Conservation (phyloP, 2,329 filamentous ascomycete species). For the Sporothrix phasma region DNA sequence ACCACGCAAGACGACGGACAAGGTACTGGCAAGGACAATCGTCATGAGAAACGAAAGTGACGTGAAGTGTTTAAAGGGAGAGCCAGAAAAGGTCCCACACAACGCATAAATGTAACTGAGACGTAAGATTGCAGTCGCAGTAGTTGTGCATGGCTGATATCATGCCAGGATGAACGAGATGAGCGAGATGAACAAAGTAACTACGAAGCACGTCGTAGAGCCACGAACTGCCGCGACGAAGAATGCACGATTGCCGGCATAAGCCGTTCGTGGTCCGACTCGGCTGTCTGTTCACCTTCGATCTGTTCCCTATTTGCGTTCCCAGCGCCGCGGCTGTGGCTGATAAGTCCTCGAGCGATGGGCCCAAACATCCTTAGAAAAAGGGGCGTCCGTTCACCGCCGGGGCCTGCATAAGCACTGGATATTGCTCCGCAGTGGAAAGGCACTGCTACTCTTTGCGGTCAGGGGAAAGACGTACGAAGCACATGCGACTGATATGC, state of each 20-base stretch:
- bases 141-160: not conserved
- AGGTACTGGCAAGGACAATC: not conserved
- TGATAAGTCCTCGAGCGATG: too few species aligned
- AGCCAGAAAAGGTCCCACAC: not conserved
- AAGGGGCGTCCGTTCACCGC: not conserved
- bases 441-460: not conserved
- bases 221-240: too few species aligned
- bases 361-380: not conserved
- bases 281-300: not conserved
- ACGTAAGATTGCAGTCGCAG: not conserved
- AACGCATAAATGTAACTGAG: not conserved
- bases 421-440: not conserved
- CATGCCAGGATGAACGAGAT: not conserved
- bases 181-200: too few species aligned
- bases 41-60: not conserved
- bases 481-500: not conserved
- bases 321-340: not conserved
- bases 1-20: not conserved
- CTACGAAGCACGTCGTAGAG: too few species aligned
- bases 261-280: not conserved
- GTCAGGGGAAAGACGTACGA: not conserved
- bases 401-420: not conserved
- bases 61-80: not conserved
- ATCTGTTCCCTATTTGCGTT: not conserved
- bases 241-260: too few species aligned